Conservation (phyloP, 805 yeast species). For the Kazachstania africana region DNA sequence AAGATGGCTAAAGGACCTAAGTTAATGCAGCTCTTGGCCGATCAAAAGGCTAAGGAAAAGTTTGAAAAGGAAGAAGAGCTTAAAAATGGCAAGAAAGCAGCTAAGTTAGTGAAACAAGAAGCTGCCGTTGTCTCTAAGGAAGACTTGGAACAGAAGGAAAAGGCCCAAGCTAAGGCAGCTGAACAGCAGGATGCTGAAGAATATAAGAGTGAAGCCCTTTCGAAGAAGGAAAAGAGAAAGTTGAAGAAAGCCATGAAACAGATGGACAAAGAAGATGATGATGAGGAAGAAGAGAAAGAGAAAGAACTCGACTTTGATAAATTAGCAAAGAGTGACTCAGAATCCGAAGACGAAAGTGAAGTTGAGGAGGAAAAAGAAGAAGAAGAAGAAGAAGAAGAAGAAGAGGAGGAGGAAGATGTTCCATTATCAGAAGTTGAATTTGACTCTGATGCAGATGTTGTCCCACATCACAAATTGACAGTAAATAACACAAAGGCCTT, state of each 20-base stretch:
- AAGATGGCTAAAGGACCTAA: constrained; percentile 27
- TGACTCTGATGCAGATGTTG: constrained; percentile 89
- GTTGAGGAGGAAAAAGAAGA: constrained; percentile 30
- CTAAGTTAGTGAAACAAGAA: constrained; percentile 15
- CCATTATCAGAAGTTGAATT: constrained; percentile 85
- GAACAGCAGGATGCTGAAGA: constrained; percentile 8
- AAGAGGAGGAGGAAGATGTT: constrained; percentile 69
- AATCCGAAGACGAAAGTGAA: constrained; percentile 26
- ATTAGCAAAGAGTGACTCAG: constrained; percentile 45
- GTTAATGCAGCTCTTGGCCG: constrained; percentile 20
- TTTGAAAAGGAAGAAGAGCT: constrained; percentile 12
- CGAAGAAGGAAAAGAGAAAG: constrained; percentile 53
- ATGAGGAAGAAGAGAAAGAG: constrained; percentile 29
- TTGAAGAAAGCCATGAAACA: constrained; percentile 36
- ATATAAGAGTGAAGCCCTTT: constrained; percentile 25
- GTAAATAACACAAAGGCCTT: constrained; percentile 81
- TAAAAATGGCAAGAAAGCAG: constrained; percentile 14
- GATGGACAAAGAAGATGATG: constrained; percentile 8
- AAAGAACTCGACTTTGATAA: constrained; percentile 41
- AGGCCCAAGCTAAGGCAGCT: constrained; percentile 2
- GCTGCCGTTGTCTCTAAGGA: constrained; percentile 26
- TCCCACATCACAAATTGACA: constrained; percentile 83
- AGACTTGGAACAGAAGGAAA: constrained; percentile 14
- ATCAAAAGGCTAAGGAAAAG: constrained; percentile 18
- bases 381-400: constrained; percentile 39